phyloP scores from a whole-genome alignment of 305 asterid species.

The Fraxinus nigra region DNA sequence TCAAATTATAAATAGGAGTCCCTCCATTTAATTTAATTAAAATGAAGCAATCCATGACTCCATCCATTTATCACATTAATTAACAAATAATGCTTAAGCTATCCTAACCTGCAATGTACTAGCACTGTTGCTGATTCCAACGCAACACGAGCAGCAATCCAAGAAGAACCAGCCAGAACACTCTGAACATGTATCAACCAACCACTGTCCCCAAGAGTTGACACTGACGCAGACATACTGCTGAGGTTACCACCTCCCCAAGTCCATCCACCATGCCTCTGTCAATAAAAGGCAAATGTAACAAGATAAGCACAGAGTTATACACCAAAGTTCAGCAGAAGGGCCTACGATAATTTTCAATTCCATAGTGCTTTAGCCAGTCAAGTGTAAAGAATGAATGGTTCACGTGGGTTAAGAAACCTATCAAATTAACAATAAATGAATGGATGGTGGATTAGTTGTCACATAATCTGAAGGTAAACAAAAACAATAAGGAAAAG shows the following conservation, averaged over 20 bases:
- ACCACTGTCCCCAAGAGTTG: slow-evolving; percentile 95
- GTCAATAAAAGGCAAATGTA: slow-evolving; percentile 24
- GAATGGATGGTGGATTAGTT: not conserved
- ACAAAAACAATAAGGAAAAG: slow-evolving; percentile 12
- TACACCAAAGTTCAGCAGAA: slow-evolving; percentile 11
- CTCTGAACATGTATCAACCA: slow-evolving; percentile 97
- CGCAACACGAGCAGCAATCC: slow-evolving; percentile 99
- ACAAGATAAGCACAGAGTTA: slow-evolving; percentile 12
- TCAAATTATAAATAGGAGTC: not conserved
- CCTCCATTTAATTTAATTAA: slow-evolving; percentile 1
- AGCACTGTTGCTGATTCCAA: slow-evolving; percentile 94
- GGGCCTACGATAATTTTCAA: not conserved
- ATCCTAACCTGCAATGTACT: slow-evolving; percentile 92
- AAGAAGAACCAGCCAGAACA: slow-evolving; percentile 96
- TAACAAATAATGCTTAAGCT: slow-evolving; percentile 15
- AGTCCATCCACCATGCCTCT: slow-evolving; percentile 98
- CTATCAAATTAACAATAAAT: not conserved
- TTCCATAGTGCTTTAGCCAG: not conserved
- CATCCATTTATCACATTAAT: not conserved
- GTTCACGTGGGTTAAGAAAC: not conserved
- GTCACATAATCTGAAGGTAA: slow-evolving; percentile 12
- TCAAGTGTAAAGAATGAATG: not conserved
- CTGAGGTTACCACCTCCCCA: slow-evolving; percentile 99
- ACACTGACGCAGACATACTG: slow-evolving; percentile 99
- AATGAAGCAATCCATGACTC: not conserved